Percentiles rank a stretch among this genome's conserved stretches.
phyloP scores from a whole-genome alignment of 495 filamentous ascomycete genomes.

The Aspergillus incahuasiensis region DNA sequence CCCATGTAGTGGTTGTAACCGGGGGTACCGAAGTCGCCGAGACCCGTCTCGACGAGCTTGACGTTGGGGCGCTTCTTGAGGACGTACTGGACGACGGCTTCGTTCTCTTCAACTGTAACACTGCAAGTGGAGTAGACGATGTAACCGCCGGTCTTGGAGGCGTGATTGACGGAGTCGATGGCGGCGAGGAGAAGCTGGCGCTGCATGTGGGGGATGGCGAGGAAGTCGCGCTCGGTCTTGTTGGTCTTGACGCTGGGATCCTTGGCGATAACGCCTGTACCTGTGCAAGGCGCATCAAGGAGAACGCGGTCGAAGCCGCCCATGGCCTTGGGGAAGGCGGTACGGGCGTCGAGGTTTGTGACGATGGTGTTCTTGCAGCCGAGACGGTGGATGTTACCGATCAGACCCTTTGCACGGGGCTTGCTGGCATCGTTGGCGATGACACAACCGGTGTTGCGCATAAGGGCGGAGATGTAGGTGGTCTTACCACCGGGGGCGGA shows the following conservation, averaged over 20 bases:
- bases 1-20: constrained; percentile 84
- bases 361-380: constrained; percentile 91
- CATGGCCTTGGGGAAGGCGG: constrained; percentile 83
- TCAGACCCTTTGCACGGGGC: constrained; percentile 86
- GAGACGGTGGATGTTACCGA: constrained; percentile 95
- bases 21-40: constrained; percentile 81
- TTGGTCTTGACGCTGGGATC: constrained; percentile 95
- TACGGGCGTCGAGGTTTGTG: constrained; percentile 87
- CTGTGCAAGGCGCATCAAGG: constrained; percentile 77
- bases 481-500: constrained; percentile 96
- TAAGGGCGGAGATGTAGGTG: constrained; percentile 90
- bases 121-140: constrained; percentile 92
- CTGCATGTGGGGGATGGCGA: constrained; percentile 84
- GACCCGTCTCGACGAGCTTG: constrained; percentile 84
- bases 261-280: constrained; percentile 90
- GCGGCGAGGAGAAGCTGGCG: constrained; percentile 89
- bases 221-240: constrained; percentile 91
- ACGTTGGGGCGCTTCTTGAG: constrained; percentile 89
- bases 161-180: constrained; percentile 89
- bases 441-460: constrained; percentile 96
- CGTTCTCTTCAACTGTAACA: constrained; percentile 90
- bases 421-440: constrained; percentile 98
- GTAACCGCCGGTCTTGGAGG: constrained; percentile 83
- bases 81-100: constrained; percentile 89
- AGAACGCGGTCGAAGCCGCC: constrained; percentile 88